These are phyloP conservation scores for Linnemannia hyalina DNA, from an alignment of 192 early-diverging fungal species.

Conservation along the genomic window DNA sequence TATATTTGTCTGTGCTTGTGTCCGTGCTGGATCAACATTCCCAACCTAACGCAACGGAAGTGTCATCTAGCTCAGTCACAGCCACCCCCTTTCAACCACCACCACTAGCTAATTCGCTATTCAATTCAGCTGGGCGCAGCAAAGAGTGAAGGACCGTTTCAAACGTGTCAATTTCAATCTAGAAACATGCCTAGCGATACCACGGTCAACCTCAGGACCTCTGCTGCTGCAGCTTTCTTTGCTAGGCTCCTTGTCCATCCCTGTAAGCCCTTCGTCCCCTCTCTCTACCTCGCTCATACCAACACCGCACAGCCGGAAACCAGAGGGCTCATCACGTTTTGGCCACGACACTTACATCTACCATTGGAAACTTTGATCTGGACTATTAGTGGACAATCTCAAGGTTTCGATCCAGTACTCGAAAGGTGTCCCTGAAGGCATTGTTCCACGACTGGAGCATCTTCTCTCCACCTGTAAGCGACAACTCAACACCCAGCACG, in stretches of 20 bases:
- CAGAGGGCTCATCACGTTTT: background rate
- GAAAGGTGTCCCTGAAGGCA: slow-evolving; percentile 15
- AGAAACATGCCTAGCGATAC: slow-evolving; percentile 44
- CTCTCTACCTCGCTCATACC: background rate
- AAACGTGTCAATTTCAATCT: slow-evolving; percentile 7
- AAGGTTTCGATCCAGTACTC: slow-evolving; percentile 19
- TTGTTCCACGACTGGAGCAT: slow-evolving; percentile 30
- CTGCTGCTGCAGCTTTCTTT: slow-evolving; percentile 43
- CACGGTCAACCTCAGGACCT: slow-evolving; percentile 35
- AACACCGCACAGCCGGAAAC: background rate
- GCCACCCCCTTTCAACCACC: background rate
- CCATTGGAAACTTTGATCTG: background rate
- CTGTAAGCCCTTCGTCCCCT: slow-evolving; percentile 18
- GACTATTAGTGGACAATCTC: slow-evolving; percentile 32
- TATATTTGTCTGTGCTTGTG: background rate
- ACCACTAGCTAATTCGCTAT: background rate
- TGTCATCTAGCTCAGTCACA: background rate
- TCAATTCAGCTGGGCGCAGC: background rate
- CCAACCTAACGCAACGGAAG: background rate
- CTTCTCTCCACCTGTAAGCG: background rate
- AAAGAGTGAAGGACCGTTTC: background rate
- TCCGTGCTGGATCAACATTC: background rate
- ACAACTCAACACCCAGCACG: slow-evolving; percentile 18
- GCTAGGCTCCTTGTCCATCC: slow-evolving; percentile 52
- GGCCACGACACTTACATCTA: background rate